Conservation (phyloP, 495 filamentous ascomycete species). For the Neurospora sublineolata region DNA sequence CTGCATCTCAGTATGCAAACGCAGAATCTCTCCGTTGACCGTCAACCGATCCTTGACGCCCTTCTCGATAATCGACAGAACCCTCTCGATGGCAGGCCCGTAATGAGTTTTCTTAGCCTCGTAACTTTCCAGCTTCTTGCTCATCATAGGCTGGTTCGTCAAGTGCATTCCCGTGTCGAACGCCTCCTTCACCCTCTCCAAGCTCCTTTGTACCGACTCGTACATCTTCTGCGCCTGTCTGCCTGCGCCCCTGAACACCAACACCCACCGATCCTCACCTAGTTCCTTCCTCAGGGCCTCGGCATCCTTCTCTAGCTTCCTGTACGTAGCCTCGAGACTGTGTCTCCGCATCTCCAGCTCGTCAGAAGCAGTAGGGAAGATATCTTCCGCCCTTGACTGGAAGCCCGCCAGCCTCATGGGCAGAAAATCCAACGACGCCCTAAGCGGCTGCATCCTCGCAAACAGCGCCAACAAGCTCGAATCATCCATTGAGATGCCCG, state of each 20-base stretch:
- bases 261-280: conserved; percentile 88
- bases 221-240: conserved; percentile 89
- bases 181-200: conserved; percentile 68
- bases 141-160: conserved; percentile 51
- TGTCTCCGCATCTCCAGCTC: conserved; percentile 65
- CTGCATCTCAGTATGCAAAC: conserved; percentile 71
- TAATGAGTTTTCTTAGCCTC: conserved; percentile 94
- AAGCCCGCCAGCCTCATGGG: conserved; percentile 92
- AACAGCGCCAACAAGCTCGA: conserved; percentile 75
- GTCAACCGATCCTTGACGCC: conserved; percentile 84
- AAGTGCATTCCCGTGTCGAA: conserved; percentile 61
- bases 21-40: conserved; percentile 86
- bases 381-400: conserved; percentile 55
- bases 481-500: conserved; percentile 61
- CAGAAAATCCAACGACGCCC: conserved; percentile 87
- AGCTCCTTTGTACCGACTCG: conserved; percentile 78
- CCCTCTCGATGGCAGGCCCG: conserved; percentile 83
- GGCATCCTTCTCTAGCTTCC: conserved; percentile 73
- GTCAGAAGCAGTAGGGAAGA: conserved; percentile 82
- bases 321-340: conserved; percentile 66
- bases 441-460: conserved; percentile 85
- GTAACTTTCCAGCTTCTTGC: conserved; percentile 81
- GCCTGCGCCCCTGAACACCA: conserved; percentile 88
- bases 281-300: conserved; percentile 78
- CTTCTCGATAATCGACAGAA: conserved; percentile 82